These are phyloP conservation scores for Sporobolus alterniflorus DNA, from an alignment of 202 grass and related monocot species.

Conservation along the genomic window DNA sequence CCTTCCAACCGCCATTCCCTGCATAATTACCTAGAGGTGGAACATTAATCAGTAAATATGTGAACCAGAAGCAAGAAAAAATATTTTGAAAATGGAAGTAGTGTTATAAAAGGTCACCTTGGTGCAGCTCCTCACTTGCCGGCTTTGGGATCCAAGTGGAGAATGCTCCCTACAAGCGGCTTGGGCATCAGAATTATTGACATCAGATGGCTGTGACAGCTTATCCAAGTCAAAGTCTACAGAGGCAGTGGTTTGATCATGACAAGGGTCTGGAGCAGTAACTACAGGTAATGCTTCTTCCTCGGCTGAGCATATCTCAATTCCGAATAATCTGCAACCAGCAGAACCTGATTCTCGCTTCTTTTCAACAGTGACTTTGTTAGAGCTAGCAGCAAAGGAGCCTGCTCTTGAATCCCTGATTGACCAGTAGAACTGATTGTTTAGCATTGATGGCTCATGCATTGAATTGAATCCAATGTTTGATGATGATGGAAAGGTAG, in stretches of 20 bases:
- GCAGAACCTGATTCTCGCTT: conserved; percentile 52
- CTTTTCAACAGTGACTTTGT: conserved; percentile 50
- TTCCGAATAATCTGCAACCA: conserved; percentile 93
- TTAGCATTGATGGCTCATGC: conserved; percentile 35
- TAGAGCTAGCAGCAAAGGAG: conserved; percentile 55
- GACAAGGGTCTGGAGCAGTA: conserved; percentile 41
- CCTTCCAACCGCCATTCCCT: conserved; percentile 90
- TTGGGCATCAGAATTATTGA: conserved; percentile 52
- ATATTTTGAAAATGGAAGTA: conserved; percentile 10
- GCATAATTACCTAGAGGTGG: conserved; percentile 82
- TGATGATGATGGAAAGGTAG: conserved; percentile 55
- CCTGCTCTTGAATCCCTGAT: conserved; percentile 46
- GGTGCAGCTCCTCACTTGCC: conserved; percentile 92
- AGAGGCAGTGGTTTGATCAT: conserved; percentile 48
- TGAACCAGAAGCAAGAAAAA: conserved; percentile 9
- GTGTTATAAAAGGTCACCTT: conserved; percentile 63
- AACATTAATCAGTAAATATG: conserved; percentile 25
- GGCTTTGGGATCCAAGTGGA: conserved; percentile 57
- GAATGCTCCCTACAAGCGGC: conserved; percentile 55
- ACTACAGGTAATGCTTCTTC: conserved; percentile 41
- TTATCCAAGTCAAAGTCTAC: conserved; percentile 43
- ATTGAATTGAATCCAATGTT: conserved; percentile 51
- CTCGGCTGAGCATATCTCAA: conserved; percentile 66
- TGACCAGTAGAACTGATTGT: conserved; percentile 64
- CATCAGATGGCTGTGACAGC: conserved; percentile 65